phyloP scores from a whole-genome alignment of 352 stramenopile genomes.

The Aphanomyces cochlioides region DNA sequence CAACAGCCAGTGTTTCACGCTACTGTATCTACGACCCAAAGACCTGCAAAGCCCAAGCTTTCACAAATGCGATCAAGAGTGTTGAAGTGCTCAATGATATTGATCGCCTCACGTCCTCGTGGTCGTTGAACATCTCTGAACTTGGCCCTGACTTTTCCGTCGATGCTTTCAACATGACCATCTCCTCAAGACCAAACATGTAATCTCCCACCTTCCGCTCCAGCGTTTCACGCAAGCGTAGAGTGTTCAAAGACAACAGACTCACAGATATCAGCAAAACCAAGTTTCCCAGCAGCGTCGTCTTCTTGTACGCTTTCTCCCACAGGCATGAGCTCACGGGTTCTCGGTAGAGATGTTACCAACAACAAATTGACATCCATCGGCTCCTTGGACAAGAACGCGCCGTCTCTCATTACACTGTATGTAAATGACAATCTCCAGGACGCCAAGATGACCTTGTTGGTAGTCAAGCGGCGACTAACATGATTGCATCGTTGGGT shows the following conservation, averaged over 20 bases:
- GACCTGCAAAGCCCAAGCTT: background rate
- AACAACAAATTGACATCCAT: background rate
- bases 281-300: slow-evolving; percentile 1
- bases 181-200: too few relatives aligned
- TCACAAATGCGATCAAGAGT: background rate
- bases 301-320: background rate
- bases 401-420: background rate
- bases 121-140: background rate
- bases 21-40: background rate
- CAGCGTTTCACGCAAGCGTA: background rate
- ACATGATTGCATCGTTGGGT: background rate
- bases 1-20: background rate
- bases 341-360: slow-evolving; percentile 1
- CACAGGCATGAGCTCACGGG: too few relatives aligned
- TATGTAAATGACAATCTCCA: background rate
- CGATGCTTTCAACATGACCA: slow-evolving; percentile 1
- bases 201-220: too few relatives aligned
- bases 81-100: background rate
- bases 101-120: background rate
- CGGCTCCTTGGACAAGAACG: background rate
- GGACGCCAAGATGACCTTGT: background rate
- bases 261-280: background rate
- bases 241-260: background rate
- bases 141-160: background rate
- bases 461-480: background rate